Evolutionary conservation across 148 eudicot species (phyloP), one percentile per base, ranked within the genome.

Genomic region (Camellia lanceoleosa): DNA sequence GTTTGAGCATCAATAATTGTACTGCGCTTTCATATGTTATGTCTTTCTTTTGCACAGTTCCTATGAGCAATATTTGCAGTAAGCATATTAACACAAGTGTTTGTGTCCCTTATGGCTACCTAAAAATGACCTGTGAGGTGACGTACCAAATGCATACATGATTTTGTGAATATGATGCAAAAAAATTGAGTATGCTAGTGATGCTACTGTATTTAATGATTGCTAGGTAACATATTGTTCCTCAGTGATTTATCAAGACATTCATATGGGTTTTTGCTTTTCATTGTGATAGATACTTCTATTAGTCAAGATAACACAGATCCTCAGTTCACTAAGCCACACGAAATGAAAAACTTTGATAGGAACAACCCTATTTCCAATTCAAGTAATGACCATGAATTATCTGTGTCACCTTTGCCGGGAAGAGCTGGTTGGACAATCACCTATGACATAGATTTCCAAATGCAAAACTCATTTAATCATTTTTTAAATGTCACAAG

Each of bases 211-310:
- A 75, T 58, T 15, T 41, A n/a, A 8, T 58, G 16, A 19, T 41
- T 18, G 15, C 13, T 15, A 59, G 42, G 41, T 60, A 41, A 60
- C 54, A 44, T 42, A 10, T 3, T 58, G 64, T 6, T 59, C 76
- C 19, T 51, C 10, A 9, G 66, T 18, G 47, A 58, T 74, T 54
- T 41, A 3, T 59, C 15, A 18, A 54, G 63, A 55, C 49, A 44
- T 74, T 56, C 5, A 14, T 14, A 9, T 30, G 47, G 41, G 16
- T 54, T 38, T 44, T 43, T 43, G 72, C 52, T 68, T 68, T 44
- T 73, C 42, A 15, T 59, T 52, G 5, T 74, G 67, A 38, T 52
- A 74, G 78, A 69, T 60, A 63, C 68, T 23, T 60, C 79, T 76
- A 76, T 51, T 51, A 42, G 51, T 77, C 59, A 10, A 77, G 60